Base-by-base conservation (phyloP, 176 grass and related monocot species). In the Guadua angustifolia region DNA sequence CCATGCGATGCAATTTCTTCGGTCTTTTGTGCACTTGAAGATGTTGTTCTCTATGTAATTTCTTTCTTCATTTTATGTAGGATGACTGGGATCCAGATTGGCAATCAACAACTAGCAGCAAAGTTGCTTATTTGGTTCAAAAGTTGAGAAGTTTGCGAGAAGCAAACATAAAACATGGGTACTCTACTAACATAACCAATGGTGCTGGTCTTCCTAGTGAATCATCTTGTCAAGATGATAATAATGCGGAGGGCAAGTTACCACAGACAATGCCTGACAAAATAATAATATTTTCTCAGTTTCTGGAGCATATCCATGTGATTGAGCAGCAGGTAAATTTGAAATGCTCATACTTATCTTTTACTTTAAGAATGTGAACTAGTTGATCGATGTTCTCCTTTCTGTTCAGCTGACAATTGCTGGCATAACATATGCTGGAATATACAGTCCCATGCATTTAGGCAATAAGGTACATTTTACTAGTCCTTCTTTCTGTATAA, bases 221-320 rank as follows among this genome's bases (percentile, higher is more conserved):
- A 57, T 64, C 61, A 66, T 15, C 46, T 49, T 71, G 59, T 82
- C 86, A 86, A 62, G 79, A 77, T 32, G n/a, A 75, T 75, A 58
- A 71, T 70, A 83, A 61, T 67, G 39, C 22, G 19, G 39, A 90
- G 74, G 57, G 36, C 55, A 77, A 69, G 53, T 79, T 82, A 67
- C 51, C 51, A 83, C 75, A 73, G 33, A 42, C 69, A 68, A 71
- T 83, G 56, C 69, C 79, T 45, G 93, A 98, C 71, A 98, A 98
- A 93, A 88, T 98, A 58, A 95, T 95, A 77, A 90, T 98, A 89
- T 98, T 98, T 75, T 94, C 96, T 79, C 96, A 98, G 86, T 98
- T 98, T 92, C 91, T 98, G 25, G 95, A 94, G 87, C 96, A 98
- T 82, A 94, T 98, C 63, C 86, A 92, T 90, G 93, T 98, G 73